Conservation (phyloP, 345 rosid species). For the Camelina neglecta region DNA sequence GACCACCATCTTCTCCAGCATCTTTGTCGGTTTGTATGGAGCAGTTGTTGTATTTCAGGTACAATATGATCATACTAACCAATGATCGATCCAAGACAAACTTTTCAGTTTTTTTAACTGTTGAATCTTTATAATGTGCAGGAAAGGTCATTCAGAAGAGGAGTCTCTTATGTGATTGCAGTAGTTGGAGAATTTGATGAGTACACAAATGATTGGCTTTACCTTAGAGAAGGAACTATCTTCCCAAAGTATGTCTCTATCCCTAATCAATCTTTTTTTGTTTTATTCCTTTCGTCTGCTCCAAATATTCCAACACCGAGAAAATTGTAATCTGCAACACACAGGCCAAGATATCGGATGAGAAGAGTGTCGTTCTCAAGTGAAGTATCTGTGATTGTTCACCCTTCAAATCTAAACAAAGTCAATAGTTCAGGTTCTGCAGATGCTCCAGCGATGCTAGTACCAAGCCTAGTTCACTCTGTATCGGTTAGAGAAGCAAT, state of each 20-base stretch:
- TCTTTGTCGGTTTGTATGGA: constrained; percentile 77
- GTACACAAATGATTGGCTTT: constrained; percentile 87
- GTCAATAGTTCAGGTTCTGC: constrained; percentile 35
- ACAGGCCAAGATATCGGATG: constrained; percentile 76
- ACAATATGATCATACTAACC: neutral
- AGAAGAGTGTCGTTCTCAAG: constrained; percentile 52
- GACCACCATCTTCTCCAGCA: constrained; percentile 58
- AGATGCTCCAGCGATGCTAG: constrained; percentile 72
- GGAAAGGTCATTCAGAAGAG: constrained; percentile 83
- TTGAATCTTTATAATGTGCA: constrained; percentile 40
- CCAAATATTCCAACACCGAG: constrained; percentile 32
- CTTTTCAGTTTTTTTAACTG: neutral
- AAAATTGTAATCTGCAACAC: constrained; percentile 40
- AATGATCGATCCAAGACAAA: neutral
- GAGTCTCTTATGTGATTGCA: constrained; percentile 82
- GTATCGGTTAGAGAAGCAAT: constrained; percentile 78
- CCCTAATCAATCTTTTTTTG: constrained; percentile 14
- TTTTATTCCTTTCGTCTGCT: constrained; percentile 1
- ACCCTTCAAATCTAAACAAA: constrained; percentile 45
- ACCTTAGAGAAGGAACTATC: constrained; percentile 81
- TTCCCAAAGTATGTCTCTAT: constrained; percentile 68
- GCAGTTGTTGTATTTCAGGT: constrained; percentile 78
- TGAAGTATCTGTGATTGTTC: constrained; percentile 59
- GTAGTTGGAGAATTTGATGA: constrained; percentile 90
- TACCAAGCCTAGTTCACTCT: constrained; percentile 74